Base-by-base conservation (phyloP, 208 protist genomes). In the Acanthamoeba lenticulata region DNA sequence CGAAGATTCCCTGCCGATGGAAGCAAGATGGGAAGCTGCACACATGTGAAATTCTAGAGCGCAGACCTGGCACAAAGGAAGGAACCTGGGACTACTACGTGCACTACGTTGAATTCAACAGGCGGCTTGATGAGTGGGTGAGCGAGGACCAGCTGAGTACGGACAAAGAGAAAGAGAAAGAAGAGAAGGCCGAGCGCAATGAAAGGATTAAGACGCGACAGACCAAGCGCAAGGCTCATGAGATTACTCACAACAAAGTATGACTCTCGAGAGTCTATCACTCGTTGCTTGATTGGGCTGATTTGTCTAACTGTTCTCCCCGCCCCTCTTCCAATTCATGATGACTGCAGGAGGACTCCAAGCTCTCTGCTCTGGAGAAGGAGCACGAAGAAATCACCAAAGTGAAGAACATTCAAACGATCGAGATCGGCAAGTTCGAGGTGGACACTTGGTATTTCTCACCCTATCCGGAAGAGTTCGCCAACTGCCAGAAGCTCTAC, bases 361-460 rank as follows among this genome's bases (percentile, higher is more conserved):
- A 98, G 38, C 96, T 99, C 15, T 96, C 96, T 0, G 98, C 98
- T 1, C 97, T 98, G 27, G 97, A 99, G 94, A 94, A 97, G 74
- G 98, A 98, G 85, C 97, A 99, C 44, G 96, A 98, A 52, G 97
- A 98, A 27, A 98, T 99, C 15, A 98, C 98, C 34, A 98, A 98
- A 81, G 98, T 99, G 24, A 99, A 99, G 94, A 99, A 99, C 94
- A 99, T 99, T 67, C 97, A 98, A 62, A 97, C 96, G 6, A 98
- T 99, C 83, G 98, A 98, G 95, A 98, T 99, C 83, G 99, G 99
- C 1, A 96, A 97, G 17, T 98, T 99, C 92, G 97, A 98, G 94
- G 97, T 99, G 60, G 98, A 99, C 72, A 97, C 98, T 47, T 99
- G 99, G 99, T 99, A 99, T 97, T 99, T 99, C 93, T 98, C 98